Evolutionary conservation across 441 rosid genomes (phyloP).

Genomic region (Dalechampia spathulata): DNA sequence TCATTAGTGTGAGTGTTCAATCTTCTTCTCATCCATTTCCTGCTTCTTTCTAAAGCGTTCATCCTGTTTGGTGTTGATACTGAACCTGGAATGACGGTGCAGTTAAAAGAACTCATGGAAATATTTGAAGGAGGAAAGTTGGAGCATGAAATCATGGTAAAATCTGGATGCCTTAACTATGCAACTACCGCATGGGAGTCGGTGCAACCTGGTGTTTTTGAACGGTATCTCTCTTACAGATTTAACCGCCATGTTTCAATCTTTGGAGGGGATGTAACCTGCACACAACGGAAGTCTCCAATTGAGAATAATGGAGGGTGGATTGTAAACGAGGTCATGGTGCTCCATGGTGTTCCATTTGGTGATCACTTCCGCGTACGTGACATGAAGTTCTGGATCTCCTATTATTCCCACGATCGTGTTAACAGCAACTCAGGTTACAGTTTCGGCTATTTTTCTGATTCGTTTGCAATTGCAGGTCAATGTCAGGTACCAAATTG

Average conservation of each 20-base stretch:
- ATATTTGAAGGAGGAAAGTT: constrained; percentile 58
- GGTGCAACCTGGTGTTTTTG: constrained; percentile 32
- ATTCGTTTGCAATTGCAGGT: constrained; percentile 30
- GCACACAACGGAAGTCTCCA: constrained; percentile 51
- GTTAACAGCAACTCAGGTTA: no score
- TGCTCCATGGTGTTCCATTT: constrained; percentile 61
- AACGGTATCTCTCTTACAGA: constrained; percentile 50
- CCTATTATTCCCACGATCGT: neutral
- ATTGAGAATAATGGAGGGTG: constrained; percentile 44
- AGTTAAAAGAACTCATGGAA: constrained; percentile 55
- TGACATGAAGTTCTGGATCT: neutral
- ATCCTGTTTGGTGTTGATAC: neutral
- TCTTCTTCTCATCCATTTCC: neutral
- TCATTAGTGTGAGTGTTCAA: constrained; percentile 38
- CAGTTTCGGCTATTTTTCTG: no score
- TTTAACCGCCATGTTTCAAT: constrained; percentile 58
- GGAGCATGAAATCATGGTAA: constrained; percentile 69
- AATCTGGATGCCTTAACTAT: constrained; percentile 61
- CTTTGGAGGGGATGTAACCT: constrained; percentile 72
- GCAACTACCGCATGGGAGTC: constrained; percentile 51
- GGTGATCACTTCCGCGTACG: constrained; percentile 55
- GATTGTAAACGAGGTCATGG: constrained; percentile 55
- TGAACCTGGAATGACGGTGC: constrained; percentile 17
- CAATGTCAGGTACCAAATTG: constrained; percentile 44
- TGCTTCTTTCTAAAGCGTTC: no score